Percentiles rank a stretch among this genome's conserved stretches.
Evolutionary conservation across 2,329 filamentous ascomycete genomes (phyloP).

Genomic region (Fusarium lateritium): DNA sequence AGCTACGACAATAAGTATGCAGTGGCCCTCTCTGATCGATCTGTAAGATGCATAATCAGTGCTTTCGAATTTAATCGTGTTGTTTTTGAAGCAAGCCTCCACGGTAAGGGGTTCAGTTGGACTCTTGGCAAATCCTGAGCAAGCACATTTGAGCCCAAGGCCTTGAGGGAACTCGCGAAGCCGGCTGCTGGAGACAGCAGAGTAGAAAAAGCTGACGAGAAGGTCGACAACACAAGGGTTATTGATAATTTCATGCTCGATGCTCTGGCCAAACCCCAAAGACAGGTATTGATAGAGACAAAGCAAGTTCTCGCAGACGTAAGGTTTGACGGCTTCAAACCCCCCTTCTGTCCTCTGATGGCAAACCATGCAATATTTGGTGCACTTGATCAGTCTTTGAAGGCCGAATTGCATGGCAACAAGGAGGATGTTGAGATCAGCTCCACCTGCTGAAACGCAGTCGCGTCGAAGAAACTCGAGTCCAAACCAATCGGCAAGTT

Average conservation of each 20-base stretch:
- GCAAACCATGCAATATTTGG: slow-evolving; percentile 89
- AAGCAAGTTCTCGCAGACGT: slow-evolving; percentile 81
- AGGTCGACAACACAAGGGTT: slow-evolving; percentile 89
- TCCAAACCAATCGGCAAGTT: slow-evolving; percentile 20
- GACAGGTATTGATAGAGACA: slow-evolving; percentile 92
- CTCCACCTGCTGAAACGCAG: slow-evolving; percentile 49
- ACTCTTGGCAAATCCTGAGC: slow-evolving; percentile 14
- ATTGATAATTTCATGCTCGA: slow-evolving; percentile 86
- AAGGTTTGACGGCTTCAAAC: slow-evolving; percentile 81
- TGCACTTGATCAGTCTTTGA: slow-evolving; percentile 83
- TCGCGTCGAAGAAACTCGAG: slow-evolving; percentile 49
- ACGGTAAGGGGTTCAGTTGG: slow-evolving; percentile 10
- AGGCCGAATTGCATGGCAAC: slow-evolving; percentile 81
- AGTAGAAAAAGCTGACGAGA: slow-evolving; percentile 85
- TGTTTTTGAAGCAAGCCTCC: slow-evolving; percentile 33
- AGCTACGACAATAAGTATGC: slow-evolving; percentile 34
- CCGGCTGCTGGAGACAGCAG: slow-evolving; percentile 60
- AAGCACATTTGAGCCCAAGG: slow-evolving; percentile 55
- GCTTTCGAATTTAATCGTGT: slow-evolving; percentile 26
- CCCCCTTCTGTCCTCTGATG: slow-evolving; percentile 76
- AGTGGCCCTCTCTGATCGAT: slow-evolving; percentile 37
- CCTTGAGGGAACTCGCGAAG: slow-evolving; percentile 63
- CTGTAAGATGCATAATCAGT: slow-evolving; percentile 32
- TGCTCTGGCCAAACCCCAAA: slow-evolving; percentile 86
- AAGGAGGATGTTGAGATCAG: slow-evolving; percentile 66